Evolutionary conservation across 768 basidiomycete genomes (phyloP), one percentile per base, ranked within the genome.

Genomic region (Tylopilus vinaceipallidus): DNA sequence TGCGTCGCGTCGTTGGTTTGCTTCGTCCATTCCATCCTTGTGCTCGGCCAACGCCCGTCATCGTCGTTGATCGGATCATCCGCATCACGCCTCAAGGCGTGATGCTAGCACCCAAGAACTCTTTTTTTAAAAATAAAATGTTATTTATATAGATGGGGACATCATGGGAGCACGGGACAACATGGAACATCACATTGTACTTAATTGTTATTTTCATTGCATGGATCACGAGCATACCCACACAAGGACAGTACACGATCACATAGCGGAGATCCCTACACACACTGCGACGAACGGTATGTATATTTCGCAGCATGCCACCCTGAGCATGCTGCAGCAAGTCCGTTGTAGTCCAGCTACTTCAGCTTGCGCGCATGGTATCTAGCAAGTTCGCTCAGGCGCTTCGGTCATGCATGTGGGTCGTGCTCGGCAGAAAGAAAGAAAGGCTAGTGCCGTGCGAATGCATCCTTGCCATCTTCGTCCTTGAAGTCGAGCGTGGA

Each of bases 331-430:
- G n/a, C 33, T 40, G 35, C 37, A 50, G 42, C 56, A 58, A 58
- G 57, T 53, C 50, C 54, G 38, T n/a, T 48, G 68, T 70, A 70
- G 66, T n/a, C 66, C 68, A 49, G 66, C 66, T 68, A 68, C 66
- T 47, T 47, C 22, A 55, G 41, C 53, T 57, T 63, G 63, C 52
- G 36, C 52, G 36, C 27, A 47, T 47, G 47, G 41, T 51, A 49
- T 52, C 23, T 19, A 50, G 58, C 47, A 56, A 46, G 29, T 32
- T 26, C 38, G 29, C 43, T 34, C 17, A 14, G 41, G 38, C 29
- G 32, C 29, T 35, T 39, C 19, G 26, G 32, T 29, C 29, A 23
- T 22, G 17, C 12, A 29, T n/a, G 30, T 26, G 20, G 20, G 27
- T 40, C 27, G 17, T 26, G 30, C 34, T 26, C 12, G 9, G 10